A percentile compares a stretch with the other conserved stretches of the same genome.
These are phyloP conservation scores for Jaltomata sinuosa DNA, from an alignment of 257 asterid genomes.

Conservation along the genomic window DNA sequence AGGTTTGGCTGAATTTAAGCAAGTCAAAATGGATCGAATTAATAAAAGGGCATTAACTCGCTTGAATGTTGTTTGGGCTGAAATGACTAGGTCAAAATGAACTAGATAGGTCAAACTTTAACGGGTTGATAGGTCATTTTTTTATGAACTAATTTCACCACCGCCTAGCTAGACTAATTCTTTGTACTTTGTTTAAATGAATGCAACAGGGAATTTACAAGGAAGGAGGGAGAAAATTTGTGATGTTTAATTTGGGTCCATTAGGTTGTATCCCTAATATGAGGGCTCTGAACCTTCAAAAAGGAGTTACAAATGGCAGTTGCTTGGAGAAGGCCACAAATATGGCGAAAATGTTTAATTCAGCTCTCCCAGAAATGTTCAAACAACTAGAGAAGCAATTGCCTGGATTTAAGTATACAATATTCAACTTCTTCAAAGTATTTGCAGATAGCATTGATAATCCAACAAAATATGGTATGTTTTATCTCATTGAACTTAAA, in stretches of 20 bases:
- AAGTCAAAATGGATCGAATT: too few relatives aligned
- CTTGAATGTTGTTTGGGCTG: too few relatives aligned
- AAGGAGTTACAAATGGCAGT: not conserved
- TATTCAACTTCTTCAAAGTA: not conserved
- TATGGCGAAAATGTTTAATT: not conserved
- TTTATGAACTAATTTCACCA: too few relatives aligned
- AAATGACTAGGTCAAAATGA: too few relatives aligned
- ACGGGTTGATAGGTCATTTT: too few relatives aligned
- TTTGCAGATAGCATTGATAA: not conserved
- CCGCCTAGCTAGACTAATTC: not conserved
- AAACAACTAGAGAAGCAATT: not conserved
- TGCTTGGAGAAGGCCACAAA: not conserved
- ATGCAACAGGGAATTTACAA: constrained; percentile 8
- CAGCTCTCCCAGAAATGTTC: not conserved
- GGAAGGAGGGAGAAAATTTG: constrained; percentile 23
- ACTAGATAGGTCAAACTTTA: too few relatives aligned
- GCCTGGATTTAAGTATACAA: not conserved
- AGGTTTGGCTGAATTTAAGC: too few relatives aligned
- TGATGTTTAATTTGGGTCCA: constrained; percentile 5
- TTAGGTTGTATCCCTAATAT: constrained; percentile 2
- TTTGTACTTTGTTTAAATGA: not conserved
- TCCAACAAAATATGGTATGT: not conserved
- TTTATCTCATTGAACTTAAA: not conserved
- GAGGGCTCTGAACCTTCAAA: not conserved
- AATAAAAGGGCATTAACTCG: too few relatives aligned